These are phyloP conservation scores for Sclerotinia sclerotiorum DNA, from an alignment of 2,329 filamentous ascomycete genomes.

Conservation along the genomic window DNA sequence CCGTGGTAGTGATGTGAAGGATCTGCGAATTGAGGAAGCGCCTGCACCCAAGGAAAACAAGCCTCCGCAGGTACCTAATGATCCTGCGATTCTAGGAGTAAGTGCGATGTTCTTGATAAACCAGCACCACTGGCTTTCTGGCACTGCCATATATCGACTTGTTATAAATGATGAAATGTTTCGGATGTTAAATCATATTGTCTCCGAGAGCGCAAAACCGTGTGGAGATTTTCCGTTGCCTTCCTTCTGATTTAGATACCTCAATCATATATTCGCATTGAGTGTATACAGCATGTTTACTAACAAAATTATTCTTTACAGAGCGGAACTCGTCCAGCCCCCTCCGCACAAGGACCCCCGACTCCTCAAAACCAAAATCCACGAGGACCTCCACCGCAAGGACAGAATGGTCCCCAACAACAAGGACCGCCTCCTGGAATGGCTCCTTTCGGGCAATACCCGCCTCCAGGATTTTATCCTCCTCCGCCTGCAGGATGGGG, in stretches of 20 bases:
- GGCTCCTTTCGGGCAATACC: conserved; percentile 43
- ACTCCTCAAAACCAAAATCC: conserved; percentile 28
- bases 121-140: conserved; percentile 18
- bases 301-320: conserved; percentile 43
- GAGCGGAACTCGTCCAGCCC: conserved; percentile 43
- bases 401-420: conserved; percentile 29
- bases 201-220: conserved; percentile 89
- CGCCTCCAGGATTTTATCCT: conserved; percentile 42
- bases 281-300: conserved; percentile 30
- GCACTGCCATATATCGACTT: conserved; percentile 13
- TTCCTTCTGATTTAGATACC: conserved; percentile 83
- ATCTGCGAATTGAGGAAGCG: conserved; percentile 87
- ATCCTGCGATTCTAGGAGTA: conserved; percentile 96
- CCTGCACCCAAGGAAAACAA: conserved; percentile 72
- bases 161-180: conserved; percentile 82
- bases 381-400: conserved; percentile 25
- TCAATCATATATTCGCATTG: conserved; percentile 24
- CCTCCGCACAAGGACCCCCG: conserved; percentile 27
- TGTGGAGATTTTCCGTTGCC: conserved; percentile 99
- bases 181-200: conserved; percentile 92
- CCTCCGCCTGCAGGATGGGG: conserved; percentile 53
- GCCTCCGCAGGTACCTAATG: conserved; percentile 79
- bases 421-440: conserved; percentile 26
- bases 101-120: conserved; percentile 50
- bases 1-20: conserved; percentile 96